Base-by-base conservation (phyloP, 2,329 filamentous ascomycete species). In the Penicillium olsonii region DNA sequence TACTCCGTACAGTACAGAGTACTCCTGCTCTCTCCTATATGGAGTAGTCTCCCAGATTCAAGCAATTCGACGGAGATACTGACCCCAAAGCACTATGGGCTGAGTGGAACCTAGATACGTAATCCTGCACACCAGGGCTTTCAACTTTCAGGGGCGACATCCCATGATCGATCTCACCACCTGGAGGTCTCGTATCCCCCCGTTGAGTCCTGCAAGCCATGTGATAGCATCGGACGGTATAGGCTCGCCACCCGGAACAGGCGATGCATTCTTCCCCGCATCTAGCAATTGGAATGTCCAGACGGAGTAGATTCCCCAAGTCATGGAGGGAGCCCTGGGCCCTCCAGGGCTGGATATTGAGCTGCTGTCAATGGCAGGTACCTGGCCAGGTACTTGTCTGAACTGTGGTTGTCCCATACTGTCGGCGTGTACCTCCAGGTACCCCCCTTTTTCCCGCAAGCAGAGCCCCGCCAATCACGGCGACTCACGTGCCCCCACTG, bases 391-490 rank as follows among this genome's bases (percentile, higher is more conserved):
- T 31, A 31, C 29, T n/a, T 31, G 29, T 12, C 12, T 5, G 11
- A n/a, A n/a, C n/a, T n/a, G 29, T 31, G n/a, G 6, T 7, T n/a
- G n/a, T 7, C 4, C 11, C 11, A n/a, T 31, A 31, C 12, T n/a
- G 12, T 31, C 5, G 12, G 12, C 29, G n/a, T n/a, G 29, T 31
- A 15, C 29, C 29, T 31, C 29, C 12, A 31, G 29, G 29, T 31
- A 31, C 29, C 29, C 29, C 57, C 57, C 53, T 60, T 61, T 60
- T 61, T 48, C 49, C 59, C 56, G 59, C 58, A 62, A 62, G 61
- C 59, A 50, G 56, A 57, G 50, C 48, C 47, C 27, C 51, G 45
- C 50, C 46, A 62, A 62, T 62, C 59, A 62, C 34, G 34, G 46
- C 47, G 50, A 47, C 51, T 61, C 59, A 62, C 58, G 58, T 62